phyloP scores from a whole-genome alignment of 2,329 filamentous ascomycete species.

The Chrysoporthe austroafricana region DNA sequence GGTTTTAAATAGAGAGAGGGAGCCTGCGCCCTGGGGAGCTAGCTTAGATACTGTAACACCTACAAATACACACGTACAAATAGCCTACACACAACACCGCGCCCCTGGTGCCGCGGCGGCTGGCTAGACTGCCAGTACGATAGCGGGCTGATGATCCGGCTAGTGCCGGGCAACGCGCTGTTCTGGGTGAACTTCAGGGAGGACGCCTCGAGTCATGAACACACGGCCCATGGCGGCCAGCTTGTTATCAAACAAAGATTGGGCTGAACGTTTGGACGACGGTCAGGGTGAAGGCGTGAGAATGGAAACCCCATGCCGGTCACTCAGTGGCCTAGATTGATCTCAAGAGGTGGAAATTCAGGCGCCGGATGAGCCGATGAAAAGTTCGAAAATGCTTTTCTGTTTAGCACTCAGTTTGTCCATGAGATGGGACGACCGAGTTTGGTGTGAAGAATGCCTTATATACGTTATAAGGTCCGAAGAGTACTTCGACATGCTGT shows the following conservation, averaged over 20 bases:
- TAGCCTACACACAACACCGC: background rate
- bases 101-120: conserved; percentile 21
- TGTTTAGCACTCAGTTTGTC: background rate
- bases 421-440: background rate
- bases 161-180: conserved; percentile 56
- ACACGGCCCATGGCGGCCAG: conserved; percentile 59
- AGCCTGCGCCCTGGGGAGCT: background rate
- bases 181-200: conserved; percentile 62
- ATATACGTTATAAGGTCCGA: background rate
- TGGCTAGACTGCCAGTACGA: conserved; percentile 22
- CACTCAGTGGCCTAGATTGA: too few relatives aligned
- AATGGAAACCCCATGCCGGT: too few relatives aligned
- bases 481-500: background rate
- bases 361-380: too few relatives aligned
- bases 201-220: conserved; percentile 52
- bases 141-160: conserved; percentile 50
- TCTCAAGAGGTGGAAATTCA: too few relatives aligned
- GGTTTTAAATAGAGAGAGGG: background rate
- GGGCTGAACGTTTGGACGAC: conserved; percentile 60
- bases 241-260: conserved; percentile 55
- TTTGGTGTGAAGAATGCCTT: background rate
- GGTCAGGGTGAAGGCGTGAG: conserved; percentile 34
- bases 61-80: too few relatives aligned
- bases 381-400: too few relatives aligned
- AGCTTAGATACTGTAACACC: too few relatives aligned